Conservation (phyloP, 1,284 basidiomycete species). For the Cryptococcus hybrid region DNA sequence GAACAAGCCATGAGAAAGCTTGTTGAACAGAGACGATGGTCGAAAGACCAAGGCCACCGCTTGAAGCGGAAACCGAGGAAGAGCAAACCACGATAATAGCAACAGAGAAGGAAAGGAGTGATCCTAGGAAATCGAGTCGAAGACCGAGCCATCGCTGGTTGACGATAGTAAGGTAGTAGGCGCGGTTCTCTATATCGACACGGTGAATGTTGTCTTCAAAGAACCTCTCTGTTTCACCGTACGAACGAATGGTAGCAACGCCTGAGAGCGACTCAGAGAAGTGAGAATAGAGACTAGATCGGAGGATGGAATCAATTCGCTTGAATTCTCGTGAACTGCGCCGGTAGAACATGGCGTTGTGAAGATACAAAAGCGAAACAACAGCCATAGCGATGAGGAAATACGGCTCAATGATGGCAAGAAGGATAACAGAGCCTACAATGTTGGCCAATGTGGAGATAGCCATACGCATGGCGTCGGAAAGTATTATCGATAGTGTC, state of each 20-base stretch:
- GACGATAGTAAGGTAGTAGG: slow-evolving; percentile 73
- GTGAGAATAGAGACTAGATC: slow-evolving; percentile 70
- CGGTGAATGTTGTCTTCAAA: slow-evolving; percentile 67
- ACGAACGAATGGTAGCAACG: slow-evolving; percentile 82
- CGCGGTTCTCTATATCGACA: slow-evolving; percentile 86
- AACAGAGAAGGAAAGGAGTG: slow-evolving; percentile 71
- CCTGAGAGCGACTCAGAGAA: slow-evolving; percentile 87
- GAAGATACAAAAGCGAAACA: slow-evolving; percentile 57
- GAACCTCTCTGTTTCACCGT: slow-evolving; percentile 70
- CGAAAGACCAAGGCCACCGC: slow-evolving; percentile 59
- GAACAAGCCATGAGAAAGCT: slow-evolving; percentile 76
- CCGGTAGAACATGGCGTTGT: slow-evolving; percentile 77
- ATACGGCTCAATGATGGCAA: slow-evolving; percentile 74
- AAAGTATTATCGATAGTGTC: slow-evolving; percentile 77
- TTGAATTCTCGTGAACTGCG: slow-evolving; percentile 86
- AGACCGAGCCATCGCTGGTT: slow-evolving; percentile 81
- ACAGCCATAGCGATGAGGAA: slow-evolving; percentile 72
- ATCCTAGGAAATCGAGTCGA: slow-evolving; percentile 80
- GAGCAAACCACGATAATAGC: slow-evolving; percentile 74
- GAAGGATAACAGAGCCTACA: slow-evolving; percentile 62
- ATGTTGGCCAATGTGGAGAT: slow-evolving; percentile 39
- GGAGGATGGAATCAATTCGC: slow-evolving; percentile 48
- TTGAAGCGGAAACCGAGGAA: slow-evolving; percentile 69
- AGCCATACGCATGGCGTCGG: slow-evolving; percentile 74
- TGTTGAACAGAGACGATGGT: slow-evolving; percentile 54